Base-by-base conservation (phyloP, 768 basidiomycete species). In the Crassisporium funariophilum region DNA sequence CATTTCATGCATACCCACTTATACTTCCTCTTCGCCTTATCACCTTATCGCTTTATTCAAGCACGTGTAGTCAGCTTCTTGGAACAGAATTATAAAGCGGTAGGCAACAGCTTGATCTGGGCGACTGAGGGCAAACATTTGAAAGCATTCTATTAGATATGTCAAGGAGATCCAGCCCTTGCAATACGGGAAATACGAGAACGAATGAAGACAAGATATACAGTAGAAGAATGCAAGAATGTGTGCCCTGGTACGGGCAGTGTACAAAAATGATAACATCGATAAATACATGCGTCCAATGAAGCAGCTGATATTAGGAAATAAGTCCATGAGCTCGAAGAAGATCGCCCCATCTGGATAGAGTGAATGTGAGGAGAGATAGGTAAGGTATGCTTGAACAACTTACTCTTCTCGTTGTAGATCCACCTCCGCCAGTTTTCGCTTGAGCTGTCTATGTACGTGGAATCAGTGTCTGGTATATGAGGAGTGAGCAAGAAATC, bases 331-430 rank as follows among this genome's bases (percentile, higher is more conserved):
- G 70, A 39, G 69, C 64, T 54, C 73, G 70, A 41, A 90, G 73
- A 46, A 91, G 68, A 40, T 74, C 73, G 41, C 77, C 79, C 84
- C 87, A 90, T 62, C 88, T 91, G 45, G 24, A 44, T 51, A 37
- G 22, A 33, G 40, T 45, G 29, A 27, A 24, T 35, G 29, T 56
- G 46, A 51, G 56, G 57, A 13, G 17, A 21, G 40, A 9, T 29
- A 41, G 15, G 41, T 35, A 13, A 38, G 43, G 27, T 16, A 29
- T 19, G 25, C 23, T 16, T 9, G 46, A 31, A 41, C 23, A 23
- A 75, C 86, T 57, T 62, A 94, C 89, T 92, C 87, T 65, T 91
- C 86, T 48, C 81, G 79, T 64, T 92, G 84, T 56, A 83, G 68
- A 64, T 91, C 86, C 24, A 76, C 61, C 63, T 91, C 87, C 33